Evolutionary conservation across 2,329 filamentous ascomycete genomes (phyloP), one percentile per base, ranked within the genome.

Genomic region (Colletotrichum agaves): DNA sequence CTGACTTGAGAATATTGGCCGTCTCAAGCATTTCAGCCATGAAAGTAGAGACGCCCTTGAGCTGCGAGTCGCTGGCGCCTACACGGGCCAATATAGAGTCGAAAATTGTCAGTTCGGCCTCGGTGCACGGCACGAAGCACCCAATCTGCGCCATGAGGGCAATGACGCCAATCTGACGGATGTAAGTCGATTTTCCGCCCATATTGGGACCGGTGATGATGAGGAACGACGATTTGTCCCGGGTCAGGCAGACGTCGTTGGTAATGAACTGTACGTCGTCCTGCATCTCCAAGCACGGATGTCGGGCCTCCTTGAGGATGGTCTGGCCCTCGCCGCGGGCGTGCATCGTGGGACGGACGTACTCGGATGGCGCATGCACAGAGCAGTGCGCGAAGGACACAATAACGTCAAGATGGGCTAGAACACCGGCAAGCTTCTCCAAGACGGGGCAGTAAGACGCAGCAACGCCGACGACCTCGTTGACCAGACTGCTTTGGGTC

Each of bases 1-100:
- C 96, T 0, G 93, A 97, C 81, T 98, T 98, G 75, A 99, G 90
- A 71, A 99, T 99, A 77, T 98, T 98, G 72, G 96, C 94, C 1
- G 96, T 99, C 78, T 99, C 96, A 21, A 99, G 87, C 96, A 99
- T 99, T 82, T 99, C 96, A 2, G 96, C 96, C 97, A 99, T 99
- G 79, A 99, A 99, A 0, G 96, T 99, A 3, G 93, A 97, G 2
- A 99, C 96, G 39, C 96, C 96, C 81, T 98, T 98, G 70, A 99
- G 90, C 79, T 98, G 96, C 6, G 93, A 97, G 80, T 99, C 97
- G 73, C 92, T 96, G 6, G 96, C 97, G 46, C 97, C 96, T 0
- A 99, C 96, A 73, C 96, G 92, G 0, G 97, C 96, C 43, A 99
- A 91, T 69, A 99, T 97, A 70, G 93, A 96, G 81, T 99, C 96